Base-by-base conservation (phyloP, 2,329 filamentous ascomycete species). In the Fusarium domesticum region DNA sequence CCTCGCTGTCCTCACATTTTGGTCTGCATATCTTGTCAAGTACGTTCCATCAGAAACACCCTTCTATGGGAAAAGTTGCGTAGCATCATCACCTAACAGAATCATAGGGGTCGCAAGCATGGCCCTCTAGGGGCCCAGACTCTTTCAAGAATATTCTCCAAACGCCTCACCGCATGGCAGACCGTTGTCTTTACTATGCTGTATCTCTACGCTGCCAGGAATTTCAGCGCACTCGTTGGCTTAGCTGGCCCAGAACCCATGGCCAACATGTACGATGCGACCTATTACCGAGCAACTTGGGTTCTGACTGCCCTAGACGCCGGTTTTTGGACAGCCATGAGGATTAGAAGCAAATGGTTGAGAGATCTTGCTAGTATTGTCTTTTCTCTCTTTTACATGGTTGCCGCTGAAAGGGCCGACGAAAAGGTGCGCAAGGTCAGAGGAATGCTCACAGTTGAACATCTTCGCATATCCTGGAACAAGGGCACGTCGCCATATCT, bases 271-370 rank as follows among this genome's bases (percentile, higher is more conserved):
- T 98, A 98, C 71, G 89, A 88, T 42, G 78, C 89, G 39, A 84
- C 87, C 19, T 98, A 95, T 71, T 98, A 96, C 66, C 85, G 93
- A 37, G 93, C 93, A 43, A 98, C 93, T 63, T 98, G 93, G 93
- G 81, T 97, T 14, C 84, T 93, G 41, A 98, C 93, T 0, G 93
- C 90, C 0, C 71, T 98, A 48, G 93, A 98, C 60, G 93, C 93
- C 6, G 93, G 93, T 2, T 98, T 96, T 67, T 98, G 93, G 93
- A 96, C 90, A 0, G 93, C 93, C 25, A 98, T 98, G 93, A 85
- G 83, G 59, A 91, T 98, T 52, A 81, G 80, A 37, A 65, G 64
- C 40, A 90, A 87, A 59, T 91, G 87, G 81, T 57, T 96, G 33
- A 78, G 90, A 31, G 91, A 97, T 64, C 63, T 96, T 12, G 81